Evolutionary conservation across 2,329 filamentous ascomycete genomes (phyloP).

Genomic region (Alternaria conjuncta): DNA sequence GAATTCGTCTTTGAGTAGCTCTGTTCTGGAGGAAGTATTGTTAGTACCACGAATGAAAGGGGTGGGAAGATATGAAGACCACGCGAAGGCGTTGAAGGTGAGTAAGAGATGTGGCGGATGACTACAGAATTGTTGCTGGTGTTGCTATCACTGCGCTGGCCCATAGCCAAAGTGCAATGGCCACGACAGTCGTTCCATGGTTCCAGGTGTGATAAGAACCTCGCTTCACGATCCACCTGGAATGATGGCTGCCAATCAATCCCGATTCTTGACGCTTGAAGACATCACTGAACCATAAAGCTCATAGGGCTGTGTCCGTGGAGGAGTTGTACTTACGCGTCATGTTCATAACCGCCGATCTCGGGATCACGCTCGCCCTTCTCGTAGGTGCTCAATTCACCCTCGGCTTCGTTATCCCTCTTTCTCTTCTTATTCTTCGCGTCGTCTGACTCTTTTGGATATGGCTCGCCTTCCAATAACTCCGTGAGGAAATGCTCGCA

Average conservation of each 20-base stretch:
- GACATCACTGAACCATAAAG: neutral
- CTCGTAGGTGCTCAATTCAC: conserved; percentile 32
- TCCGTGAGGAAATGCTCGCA: conserved; percentile 38
- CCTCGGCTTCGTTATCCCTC: conserved; percentile 29
- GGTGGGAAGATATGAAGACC: neutral
- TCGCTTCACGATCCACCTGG: conserved; percentile 7
- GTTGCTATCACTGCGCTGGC: neutral
- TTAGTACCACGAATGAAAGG: conserved; percentile 13
- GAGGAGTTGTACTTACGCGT: conserved; percentile 37
- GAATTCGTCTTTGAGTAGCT: conserved; percentile 53
- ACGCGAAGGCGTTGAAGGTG: neutral
- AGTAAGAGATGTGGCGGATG: neutral
- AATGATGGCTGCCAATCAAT: neutral
- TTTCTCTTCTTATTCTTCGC: conserved; percentile 42
- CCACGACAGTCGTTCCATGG: neutral
- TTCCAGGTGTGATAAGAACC: neutral
- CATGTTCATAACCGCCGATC: conserved; percentile 20
- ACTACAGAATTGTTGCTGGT: neutral
- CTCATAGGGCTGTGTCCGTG: neutral
- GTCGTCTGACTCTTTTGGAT: conserved; percentile 44
- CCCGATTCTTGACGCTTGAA: neutral
- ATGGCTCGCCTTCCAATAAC: conserved; percentile 40
- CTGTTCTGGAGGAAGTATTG: conserved; percentile 22
- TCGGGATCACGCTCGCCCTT: conserved; percentile 19
- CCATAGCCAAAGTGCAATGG: neutral